A percentile compares a stretch with the other conserved stretches of the same genome.
Conservation (phyloP, 2,329 filamentous ascomycete species). For the Bertia moriformis region DNA sequence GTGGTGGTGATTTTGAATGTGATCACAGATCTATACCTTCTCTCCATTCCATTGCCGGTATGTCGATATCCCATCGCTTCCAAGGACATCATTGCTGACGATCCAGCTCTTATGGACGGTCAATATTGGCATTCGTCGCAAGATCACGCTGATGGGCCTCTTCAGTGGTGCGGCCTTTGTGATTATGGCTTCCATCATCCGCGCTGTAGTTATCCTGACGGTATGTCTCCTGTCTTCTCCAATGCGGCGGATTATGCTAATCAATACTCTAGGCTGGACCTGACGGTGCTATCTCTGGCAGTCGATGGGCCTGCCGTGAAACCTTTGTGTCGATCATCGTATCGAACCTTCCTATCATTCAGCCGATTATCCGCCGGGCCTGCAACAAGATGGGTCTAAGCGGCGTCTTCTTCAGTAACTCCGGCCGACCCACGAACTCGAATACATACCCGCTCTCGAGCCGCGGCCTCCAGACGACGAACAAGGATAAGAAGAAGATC, state of each 20-base stretch:
- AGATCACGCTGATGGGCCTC: slow-evolving; percentile 25
- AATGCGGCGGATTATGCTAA: neutral
- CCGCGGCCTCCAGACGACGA: neutral
- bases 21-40: slow-evolving; percentile 27
- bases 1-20: slow-evolving; percentile 26
- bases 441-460: neutral
- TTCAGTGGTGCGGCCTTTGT: slow-evolving; percentile 32
- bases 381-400: neutral
- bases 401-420: neutral
- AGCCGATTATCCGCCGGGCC: neutral
- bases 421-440: neutral
- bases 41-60: slow-evolving; percentile 28
- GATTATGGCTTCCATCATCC: slow-evolving; percentile 29
- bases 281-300: slow-evolving; percentile 7
- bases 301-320: slow-evolving; percentile 20
- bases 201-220: slow-evolving; percentile 26
- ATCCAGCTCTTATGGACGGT: slow-evolving; percentile 30
- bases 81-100: slow-evolving; percentile 9
- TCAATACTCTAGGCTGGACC: slow-evolving; percentile 6
- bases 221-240: slow-evolving; percentile 5
- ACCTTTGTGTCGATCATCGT: slow-evolving; percentile 21
- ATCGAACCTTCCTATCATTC: slow-evolving; percentile 11
- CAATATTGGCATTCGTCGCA: slow-evolving; percentile 20
- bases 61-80: slow-evolving; percentile 16
- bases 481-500: neutral